These are phyloP conservation scores for Aquanectria penicillioides DNA, from an alignment of 2,329 filamentous ascomycete genomes.

Conservation along the genomic window DNA sequence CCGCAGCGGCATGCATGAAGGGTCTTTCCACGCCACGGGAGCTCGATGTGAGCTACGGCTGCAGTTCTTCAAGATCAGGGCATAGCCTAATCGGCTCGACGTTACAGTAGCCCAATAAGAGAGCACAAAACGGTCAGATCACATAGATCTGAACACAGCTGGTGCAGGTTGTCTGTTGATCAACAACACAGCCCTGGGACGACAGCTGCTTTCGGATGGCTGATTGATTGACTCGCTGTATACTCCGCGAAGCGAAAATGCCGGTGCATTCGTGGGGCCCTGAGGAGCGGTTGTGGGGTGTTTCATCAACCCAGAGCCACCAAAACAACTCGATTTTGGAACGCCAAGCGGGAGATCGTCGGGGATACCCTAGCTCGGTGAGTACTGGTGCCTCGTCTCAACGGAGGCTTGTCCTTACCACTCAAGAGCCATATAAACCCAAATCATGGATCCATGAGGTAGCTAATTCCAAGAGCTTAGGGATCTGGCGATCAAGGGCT, in stretches of 20 bases:
- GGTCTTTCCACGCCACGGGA: constrained; percentile 30
- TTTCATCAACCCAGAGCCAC: not conserved
- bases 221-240: no score
- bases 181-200: not conserved
- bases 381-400: no score
- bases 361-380: no score
- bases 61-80: constrained; percentile 42
- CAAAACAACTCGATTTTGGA: not conserved
- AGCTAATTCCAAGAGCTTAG: not conserved
- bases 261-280: not conserved
- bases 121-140: no score
- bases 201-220: not conserved
- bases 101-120: constrained; percentile 28
- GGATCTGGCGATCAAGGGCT: not conserved
- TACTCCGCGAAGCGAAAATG: no score
- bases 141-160: constrained; percentile 18
- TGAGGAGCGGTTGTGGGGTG: not conserved
- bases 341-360: not conserved
- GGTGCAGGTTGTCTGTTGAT: not conserved
- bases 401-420: no score
- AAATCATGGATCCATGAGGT: no score
- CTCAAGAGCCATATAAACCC: no score
- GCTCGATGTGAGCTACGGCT: constrained; percentile 44
- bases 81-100: constrained; percentile 5
- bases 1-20: constrained; percentile 35